A percentile compares a stretch with the other conserved stretches of the same genome.
Evolutionary conservation across 148 eudicot genomes (phyloP).

Genomic region (Fallopia convolvulus): DNA sequence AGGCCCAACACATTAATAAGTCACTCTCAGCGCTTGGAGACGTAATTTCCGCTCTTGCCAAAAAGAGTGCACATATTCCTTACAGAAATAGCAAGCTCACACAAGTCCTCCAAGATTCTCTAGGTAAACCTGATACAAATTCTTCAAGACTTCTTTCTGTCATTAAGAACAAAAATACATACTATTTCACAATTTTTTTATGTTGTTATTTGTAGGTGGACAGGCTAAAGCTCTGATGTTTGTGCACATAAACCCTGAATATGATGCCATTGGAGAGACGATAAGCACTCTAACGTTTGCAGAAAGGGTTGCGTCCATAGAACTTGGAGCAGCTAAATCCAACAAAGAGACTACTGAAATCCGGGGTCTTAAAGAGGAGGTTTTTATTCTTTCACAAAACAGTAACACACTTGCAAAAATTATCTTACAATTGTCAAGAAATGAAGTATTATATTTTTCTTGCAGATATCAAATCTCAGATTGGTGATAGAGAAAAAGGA

Average conservation of each 20-base stretch:
- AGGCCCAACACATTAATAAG: conserved; percentile 85
- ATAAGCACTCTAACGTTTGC: conserved; percentile 90
- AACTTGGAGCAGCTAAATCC: conserved; percentile 81
- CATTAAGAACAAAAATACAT: background rate
- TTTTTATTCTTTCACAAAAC: conserved; percentile 10
- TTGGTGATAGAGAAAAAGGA: conserved; percentile 59
- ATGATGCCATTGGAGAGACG: conserved; percentile 73
- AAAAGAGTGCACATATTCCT: conserved; percentile 83
- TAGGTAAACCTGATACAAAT: conserved; percentile 36
- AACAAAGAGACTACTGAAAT: conserved; percentile 86
- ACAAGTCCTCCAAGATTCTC: conserved; percentile 82
- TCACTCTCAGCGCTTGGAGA: conserved; percentile 95
- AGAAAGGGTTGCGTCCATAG: conserved; percentile 85
- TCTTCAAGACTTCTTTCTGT: background rate
- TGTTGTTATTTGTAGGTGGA: conserved; percentile 44
- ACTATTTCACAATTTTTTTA: background rate
- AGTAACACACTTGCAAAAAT: background rate
- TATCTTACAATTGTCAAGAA: background rate
- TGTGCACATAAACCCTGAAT: conserved; percentile 89
- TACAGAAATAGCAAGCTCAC: conserved; percentile 93
- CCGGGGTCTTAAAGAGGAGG: conserved; percentile 82
- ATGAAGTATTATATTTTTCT: background rate
- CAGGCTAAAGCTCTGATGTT: conserved; percentile 90
- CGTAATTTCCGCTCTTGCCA: conserved; percentile 88
- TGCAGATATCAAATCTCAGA: conserved; percentile 69